Conservation (phyloP, 352 stramenopile species). For the Globisporangium alternatum region DNA sequence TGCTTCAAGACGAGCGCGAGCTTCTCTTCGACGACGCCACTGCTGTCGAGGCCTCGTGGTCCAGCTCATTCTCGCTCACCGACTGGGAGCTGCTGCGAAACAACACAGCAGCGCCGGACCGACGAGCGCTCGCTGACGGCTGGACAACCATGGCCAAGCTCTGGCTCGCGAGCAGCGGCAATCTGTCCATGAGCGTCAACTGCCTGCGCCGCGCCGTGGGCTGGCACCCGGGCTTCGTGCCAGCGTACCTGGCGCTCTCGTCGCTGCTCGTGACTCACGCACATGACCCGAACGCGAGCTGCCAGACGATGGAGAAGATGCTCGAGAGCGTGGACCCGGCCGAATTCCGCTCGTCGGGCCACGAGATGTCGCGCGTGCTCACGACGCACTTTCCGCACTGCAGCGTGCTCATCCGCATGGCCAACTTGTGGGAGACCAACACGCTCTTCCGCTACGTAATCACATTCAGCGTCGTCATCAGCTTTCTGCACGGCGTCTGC, state of each 20-base stretch:
- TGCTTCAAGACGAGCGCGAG: constrained; percentile 19
- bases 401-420: constrained; percentile 23
- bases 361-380: constrained; percentile 17
- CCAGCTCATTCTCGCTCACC: constrained; percentile 6
- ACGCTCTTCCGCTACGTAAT: constrained; percentile 18
- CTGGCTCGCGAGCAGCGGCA: constrained; percentile 11
- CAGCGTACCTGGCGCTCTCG: constrained; percentile 22
- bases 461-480: constrained; percentile 16
- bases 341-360: constrained; percentile 9
- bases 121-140: constrained; percentile 14
- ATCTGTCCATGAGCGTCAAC: constrained; percentile 19
- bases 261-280: constrained; percentile 14
- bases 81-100: constrained; percentile 24
- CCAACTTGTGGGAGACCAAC: constrained; percentile 23
- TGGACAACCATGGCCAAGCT: constrained; percentile 23
- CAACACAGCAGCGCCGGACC: constrained; percentile 3
- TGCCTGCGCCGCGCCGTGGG: constrained; percentile 26
- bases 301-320: constrained; percentile 26
- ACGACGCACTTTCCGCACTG: constrained; percentile 29
- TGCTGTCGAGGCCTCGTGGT: constrained; percentile 19
- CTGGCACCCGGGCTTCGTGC: constrained; percentile 24
- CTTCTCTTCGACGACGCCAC: constrained; percentile 4
- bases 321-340: constrained; percentile 20
- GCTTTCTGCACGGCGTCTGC: constrained; percentile 19
- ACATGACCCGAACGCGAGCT: constrained; percentile 22